Base-by-base conservation (phyloP, 1,284 basidiomycete species). In the Ustilago loliicola region DNA sequence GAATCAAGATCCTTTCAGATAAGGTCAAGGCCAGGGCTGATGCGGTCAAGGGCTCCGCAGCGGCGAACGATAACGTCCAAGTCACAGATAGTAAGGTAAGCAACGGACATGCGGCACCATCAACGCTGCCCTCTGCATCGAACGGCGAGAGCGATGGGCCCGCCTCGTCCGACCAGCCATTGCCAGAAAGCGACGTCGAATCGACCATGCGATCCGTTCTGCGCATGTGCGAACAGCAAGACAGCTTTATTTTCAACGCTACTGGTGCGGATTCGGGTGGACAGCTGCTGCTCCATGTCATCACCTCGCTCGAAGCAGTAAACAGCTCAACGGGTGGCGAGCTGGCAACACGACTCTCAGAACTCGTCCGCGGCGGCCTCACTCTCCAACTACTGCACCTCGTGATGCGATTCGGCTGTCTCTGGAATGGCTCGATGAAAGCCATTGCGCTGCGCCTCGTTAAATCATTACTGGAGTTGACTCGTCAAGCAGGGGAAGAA, bases 171-270 rank as follows among this genome's bases (percentile, higher is more conserved):
- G 38, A 17, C 11, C 15, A 19, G 19, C 17, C 11, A 15, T 2
- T 53, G 40, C 40, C 15, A 13, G 59, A 58, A 27, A 27, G n/a
- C 8, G 61, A 62, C 34, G 61, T 65, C 25, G 60, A 61, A 21
- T 66, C 58, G n/a, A 58, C 62, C 8, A 53, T 77, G 53, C 47
- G 32, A 7, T 72, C 75, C 11, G 54, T 77, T 0, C 29, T 70
- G 59, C 60, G 58, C n/a, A 70, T 77, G 71, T 73, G 66, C 61
- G 67, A 67, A 53, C 67, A 73, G 50, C 75, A 77, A 32, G 61
- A 70, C 15, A 54, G 54, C 47, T 77, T 77, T 30, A 53, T 55
- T 5, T 73, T 73, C 59, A 66, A 62, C 27, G 75, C 75, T n/a
- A 69, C 75, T n/a, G 75, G 73, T 53, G 60, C 64, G 32, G 75